Base-by-base conservation (phyloP, 2,329 filamentous ascomycete genomes). In the Oidium heveae region DNA sequence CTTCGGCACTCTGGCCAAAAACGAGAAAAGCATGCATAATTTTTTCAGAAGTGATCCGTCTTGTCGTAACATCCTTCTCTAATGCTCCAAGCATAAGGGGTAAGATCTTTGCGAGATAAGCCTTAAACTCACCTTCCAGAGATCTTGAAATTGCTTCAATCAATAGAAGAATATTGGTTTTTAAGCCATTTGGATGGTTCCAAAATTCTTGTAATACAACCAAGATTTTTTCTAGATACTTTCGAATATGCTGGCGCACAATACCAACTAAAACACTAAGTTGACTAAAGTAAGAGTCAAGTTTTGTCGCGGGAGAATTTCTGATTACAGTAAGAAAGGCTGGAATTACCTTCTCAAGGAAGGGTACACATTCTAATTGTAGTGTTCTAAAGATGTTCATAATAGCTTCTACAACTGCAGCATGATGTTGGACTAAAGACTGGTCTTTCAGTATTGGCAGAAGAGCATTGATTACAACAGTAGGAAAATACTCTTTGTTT, bases 361-460 rank as follows among this genome's bases (percentile, higher is more conserved):
- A 98, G 0, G 86, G 84, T 9, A 98, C 89, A 65, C 91, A 98
- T 66, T 96, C 94, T 61, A 98, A 71, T 1, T 91, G 91, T 57
- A 98, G 75, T 0, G 93, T 98, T 61, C 91, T 85, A 69, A 98
- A 98, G 56, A 98, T 98, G 61, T 86, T 94, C 80, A 98, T 96
- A 62, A 98, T 93, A 5, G 91, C 91, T 66, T 96, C 91, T 53
- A 98, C 91, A 15, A 96, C 89, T 12, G 83, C 80, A 4, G 87
- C 89, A 63, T 98, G 93, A 62, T 94, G 89, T 63, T 93, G 85
- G 13, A 82, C 78, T 4, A 98, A 72, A 0, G 91, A 96, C 28
- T 81, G 80, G 61, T 98, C 91, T 63, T 89, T 93, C 37, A 98
- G 70, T 60, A 98, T 88, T 55, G 87, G 82, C 63, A 98, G 79